Percentiles rank a stretch among this genome's conserved stretches.
These are phyloP conservation scores for Hibiscus tridactylites DNA, from an alignment of 345 rosid species.

Conservation along the genomic window DNA sequence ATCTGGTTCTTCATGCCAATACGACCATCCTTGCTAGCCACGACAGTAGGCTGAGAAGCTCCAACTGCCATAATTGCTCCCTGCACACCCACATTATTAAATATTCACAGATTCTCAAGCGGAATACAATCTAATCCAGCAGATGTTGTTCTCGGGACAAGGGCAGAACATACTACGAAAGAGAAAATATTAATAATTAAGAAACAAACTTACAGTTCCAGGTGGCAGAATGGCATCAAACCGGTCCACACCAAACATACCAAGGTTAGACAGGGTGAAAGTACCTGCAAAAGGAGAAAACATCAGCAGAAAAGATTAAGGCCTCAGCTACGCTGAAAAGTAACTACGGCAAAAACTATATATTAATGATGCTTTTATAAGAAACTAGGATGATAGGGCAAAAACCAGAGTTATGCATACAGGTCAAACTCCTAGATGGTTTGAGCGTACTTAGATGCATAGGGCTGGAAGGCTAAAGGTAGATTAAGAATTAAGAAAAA, in stretches of 20 bases:
- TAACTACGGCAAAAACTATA: background rate
- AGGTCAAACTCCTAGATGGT: background rate
- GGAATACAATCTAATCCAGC: background rate
- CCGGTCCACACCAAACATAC: conserved; percentile 96
- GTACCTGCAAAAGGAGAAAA: conserved; percentile 45
- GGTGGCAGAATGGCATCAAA: conserved; percentile 96
- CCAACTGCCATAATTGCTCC: conserved; percentile 99
- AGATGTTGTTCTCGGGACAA: background rate
- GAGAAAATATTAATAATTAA: background rate
- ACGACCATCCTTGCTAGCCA: conserved; percentile 77
- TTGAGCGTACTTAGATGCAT: background rate
- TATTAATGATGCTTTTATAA: background rate
- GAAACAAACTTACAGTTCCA: conserved; percentile 66
- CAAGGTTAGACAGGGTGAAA: conserved; percentile 49
- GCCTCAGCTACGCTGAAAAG: background rate
- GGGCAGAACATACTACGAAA: conserved; percentile 3
- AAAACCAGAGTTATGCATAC: background rate
- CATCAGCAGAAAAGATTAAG: background rate
- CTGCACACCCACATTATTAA: conserved; percentile 26
- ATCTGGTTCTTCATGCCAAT: conserved; percentile 92
- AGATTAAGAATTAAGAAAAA: background rate
- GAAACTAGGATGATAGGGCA: background rate
- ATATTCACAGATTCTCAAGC: background rate
- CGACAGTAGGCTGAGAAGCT: conserved; percentile 74
- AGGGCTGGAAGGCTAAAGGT: background rate